Conservation (phyloP, 108 stramenopile genomes). For the Cylindrotheca fusiformis region DNA sequence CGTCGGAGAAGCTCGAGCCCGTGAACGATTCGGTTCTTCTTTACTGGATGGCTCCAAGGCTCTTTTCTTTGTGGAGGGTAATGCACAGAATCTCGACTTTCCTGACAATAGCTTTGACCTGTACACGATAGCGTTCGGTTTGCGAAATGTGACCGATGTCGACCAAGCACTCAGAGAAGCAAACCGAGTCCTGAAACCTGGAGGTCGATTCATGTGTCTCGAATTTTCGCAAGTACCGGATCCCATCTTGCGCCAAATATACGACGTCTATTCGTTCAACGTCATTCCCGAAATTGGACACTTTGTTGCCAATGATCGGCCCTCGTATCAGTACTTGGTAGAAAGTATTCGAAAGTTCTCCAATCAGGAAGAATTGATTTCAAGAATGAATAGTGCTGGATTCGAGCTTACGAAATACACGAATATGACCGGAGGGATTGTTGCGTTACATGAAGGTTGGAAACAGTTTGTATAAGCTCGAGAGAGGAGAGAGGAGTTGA, state of each 20-base stretch:
- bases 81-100: constrained; percentile 94
- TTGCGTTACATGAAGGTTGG: constrained; percentile 92
- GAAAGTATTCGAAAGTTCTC: constrained; percentile 97
- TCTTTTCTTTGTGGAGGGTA: constrained; percentile 80
- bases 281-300: constrained; percentile 94
- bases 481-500: too few relatives aligned
- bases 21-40: constrained; percentile 45
- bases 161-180: constrained; percentile 84
- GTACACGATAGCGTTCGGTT: constrained; percentile 98
- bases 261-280: constrained; percentile 92
- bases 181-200: constrained; percentile 87
- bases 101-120: constrained; percentile 89
- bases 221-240: constrained; percentile 92
- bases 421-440: constrained; percentile 92
- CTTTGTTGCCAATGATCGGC: constrained; percentile 89
- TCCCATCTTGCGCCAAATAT: constrained; percentile 60
- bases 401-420: constrained; percentile 71
- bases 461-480: constrained; percentile 47
- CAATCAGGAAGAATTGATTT: constrained; percentile 81
- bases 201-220: constrained; percentile 97
- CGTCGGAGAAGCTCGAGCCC: constrained; percentile 81
- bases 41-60: constrained; percentile 51
- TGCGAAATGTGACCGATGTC: constrained; percentile 97
- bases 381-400: constrained; percentile 81
- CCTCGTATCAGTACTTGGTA: constrained; percentile 98